A percentile compares a stretch with the other conserved stretches of the same genome.
phyloP scores from a whole-genome alignment of 257 asterid species.

The Jacaranda mimosifolia region DNA sequence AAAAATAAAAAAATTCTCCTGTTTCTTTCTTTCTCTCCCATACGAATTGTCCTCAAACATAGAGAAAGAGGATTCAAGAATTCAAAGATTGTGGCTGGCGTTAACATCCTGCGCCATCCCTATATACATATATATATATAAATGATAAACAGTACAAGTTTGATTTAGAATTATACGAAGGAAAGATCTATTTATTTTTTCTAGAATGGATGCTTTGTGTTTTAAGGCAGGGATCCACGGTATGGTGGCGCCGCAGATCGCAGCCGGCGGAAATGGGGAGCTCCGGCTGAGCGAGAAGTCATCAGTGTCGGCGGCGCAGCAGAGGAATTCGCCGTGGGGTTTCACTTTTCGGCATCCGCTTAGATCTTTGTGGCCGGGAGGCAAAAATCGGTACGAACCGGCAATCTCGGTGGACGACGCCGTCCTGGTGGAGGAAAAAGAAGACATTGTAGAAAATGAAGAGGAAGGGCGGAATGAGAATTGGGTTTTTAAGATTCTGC shows the following conservation, averaged over 20 bases:
- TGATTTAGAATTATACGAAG: conserved; percentile 18
- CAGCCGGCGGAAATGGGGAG: conserved; percentile 55
- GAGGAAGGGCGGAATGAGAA: conserved; percentile 49
- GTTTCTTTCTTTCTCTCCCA: not conserved
- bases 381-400: conserved; percentile 56
- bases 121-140: not conserved
- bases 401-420: conserved; percentile 72
- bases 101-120: conserved; percentile 31
- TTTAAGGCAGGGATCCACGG: conserved; percentile 77
- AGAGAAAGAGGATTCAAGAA: conserved; percentile 4
- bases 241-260: conserved; percentile 60
- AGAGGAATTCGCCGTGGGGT: conserved; percentile 73
- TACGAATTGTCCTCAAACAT: conserved; percentile 11
- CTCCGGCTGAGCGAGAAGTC: conserved; percentile 60
- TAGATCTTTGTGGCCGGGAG: conserved; percentile 77
- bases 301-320: conserved; percentile 63
- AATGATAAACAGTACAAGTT: not conserved
- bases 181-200: not conserved
- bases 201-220: conserved; percentile 75
- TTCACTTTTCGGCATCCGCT: conserved; percentile 75
- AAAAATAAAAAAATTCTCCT: too few relatives aligned
- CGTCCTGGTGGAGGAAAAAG: conserved; percentile 66
- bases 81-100: conserved; percentile 51
- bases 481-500: conserved; percentile 85
- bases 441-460: conserved; percentile 36